Evolutionary conservation across 208 protist species (phyloP).

Genomic region (Vickermania ingenoplastis): DNA sequence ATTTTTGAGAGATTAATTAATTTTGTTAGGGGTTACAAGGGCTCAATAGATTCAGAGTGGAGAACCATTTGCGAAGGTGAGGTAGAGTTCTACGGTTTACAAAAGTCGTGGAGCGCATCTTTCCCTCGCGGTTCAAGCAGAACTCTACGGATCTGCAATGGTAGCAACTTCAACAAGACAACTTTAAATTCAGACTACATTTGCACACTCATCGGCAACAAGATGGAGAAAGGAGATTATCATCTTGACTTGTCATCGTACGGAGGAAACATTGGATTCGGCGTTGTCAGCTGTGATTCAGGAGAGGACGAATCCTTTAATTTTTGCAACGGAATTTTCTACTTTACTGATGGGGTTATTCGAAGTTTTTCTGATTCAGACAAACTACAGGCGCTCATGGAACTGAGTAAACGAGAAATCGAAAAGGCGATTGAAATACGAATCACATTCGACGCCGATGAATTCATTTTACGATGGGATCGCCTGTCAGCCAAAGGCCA

Average conservation of each 20-base stretch:
- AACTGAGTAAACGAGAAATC: background rate
- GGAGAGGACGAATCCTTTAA: background rate
- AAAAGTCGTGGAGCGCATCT: background rate
- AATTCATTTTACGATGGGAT: background rate
- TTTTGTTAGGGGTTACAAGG: background rate
- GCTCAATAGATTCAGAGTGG: background rate
- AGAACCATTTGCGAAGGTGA: background rate
- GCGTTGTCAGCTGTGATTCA: background rate
- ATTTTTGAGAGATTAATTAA: background rate
- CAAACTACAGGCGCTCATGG: background rate
- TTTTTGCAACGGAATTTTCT: background rate
- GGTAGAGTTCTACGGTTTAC: slow-evolving; percentile 1
- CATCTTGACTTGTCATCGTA: background rate
- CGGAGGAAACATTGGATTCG: background rate
- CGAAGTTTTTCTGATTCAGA: background rate
- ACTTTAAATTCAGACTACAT: background rate
- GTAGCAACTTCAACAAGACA: background rate
- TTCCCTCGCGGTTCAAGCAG: background rate
- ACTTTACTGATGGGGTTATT: background rate
- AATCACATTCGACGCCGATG: background rate
- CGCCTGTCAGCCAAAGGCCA: background rate
- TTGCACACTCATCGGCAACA: background rate
- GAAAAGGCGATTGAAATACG: background rate
- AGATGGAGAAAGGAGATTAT: background rate
- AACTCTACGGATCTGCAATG: background rate